phyloP scores from a whole-genome alignment of 768 basidiomycete species.

The Auriscalpium microsporum region DNA sequence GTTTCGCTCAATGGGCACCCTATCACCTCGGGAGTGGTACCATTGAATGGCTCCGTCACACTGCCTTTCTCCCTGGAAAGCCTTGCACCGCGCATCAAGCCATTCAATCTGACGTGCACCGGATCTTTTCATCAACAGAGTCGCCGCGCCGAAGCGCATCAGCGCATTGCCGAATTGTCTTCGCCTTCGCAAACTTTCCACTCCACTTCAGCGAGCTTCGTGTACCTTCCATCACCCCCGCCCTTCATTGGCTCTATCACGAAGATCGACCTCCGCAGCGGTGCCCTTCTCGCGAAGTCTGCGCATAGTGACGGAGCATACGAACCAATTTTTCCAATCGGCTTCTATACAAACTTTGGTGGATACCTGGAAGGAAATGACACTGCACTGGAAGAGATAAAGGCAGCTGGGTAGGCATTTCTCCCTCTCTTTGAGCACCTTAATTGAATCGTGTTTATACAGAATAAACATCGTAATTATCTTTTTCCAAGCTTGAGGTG shows the following conservation, averaged over 20 bases:
- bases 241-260: slow-evolving; percentile 31
- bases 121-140: slow-evolving; percentile 22
- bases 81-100: slow-evolving; percentile 21
- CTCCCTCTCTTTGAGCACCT: neutral
- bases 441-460: slow-evolving; percentile 9
- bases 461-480: slow-evolving; percentile 33
- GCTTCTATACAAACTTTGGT: slow-evolving; percentile 63
- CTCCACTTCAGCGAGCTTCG: slow-evolving; percentile 22
- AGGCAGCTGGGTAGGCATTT: slow-evolving; percentile 40
- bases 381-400: slow-evolving; percentile 45
- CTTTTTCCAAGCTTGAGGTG: neutral
- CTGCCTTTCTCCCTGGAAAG: slow-evolving; percentile 25
- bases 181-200: slow-evolving; percentile 23
- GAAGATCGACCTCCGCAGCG: slow-evolving; percentile 40
- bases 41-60: slow-evolving; percentile 31
- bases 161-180: no score
- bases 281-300: slow-evolving; percentile 33
- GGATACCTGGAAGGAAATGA: slow-evolving; percentile 45
- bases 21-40: slow-evolving; percentile 22
- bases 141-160: no score
- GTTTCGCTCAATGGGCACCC: slow-evolving; percentile 22
- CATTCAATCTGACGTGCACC: slow-evolving; percentile 28
- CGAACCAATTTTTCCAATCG: slow-evolving; percentile 52
- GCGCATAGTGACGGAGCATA: slow-evolving; percentile 16
- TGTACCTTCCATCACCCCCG: slow-evolving; percentile 33